These are phyloP conservation scores for Chlorella sp. DNA, from an alignment of 139 green algal species.

Conservation along the genomic window DNA sequence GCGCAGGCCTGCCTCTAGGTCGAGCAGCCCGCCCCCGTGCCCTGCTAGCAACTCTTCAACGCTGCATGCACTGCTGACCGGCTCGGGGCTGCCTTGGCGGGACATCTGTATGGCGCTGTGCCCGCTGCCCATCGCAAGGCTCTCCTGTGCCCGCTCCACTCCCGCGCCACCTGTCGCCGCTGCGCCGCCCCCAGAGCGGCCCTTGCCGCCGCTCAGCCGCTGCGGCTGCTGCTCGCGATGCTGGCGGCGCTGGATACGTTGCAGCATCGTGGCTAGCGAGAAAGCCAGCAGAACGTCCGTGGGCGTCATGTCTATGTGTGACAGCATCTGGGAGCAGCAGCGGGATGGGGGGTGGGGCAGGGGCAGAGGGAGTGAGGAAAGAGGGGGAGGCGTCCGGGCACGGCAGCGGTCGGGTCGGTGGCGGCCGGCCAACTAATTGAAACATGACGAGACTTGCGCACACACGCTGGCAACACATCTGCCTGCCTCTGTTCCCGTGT, in stretches of 20 bases:
- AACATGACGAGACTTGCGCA: too few relatives aligned
- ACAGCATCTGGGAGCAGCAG: constrained; percentile 52
- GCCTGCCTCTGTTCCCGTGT: too few relatives aligned
- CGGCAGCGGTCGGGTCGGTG: not conserved
- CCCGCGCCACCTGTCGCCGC: not conserved
- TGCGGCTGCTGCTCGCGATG: not conserved
- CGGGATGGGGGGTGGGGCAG: not conserved
- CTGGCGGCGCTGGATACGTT: constrained; percentile 31
- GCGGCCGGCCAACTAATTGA: too few relatives aligned
- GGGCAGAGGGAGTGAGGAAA: not conserved
- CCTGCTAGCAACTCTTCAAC: constrained; percentile 6
- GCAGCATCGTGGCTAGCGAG: constrained; percentile 49
- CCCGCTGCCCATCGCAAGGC: not conserved
- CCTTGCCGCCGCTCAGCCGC: not conserved
- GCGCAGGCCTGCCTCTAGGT: not conserved
- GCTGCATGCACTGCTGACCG: not conserved
- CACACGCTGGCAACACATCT: not conserved
- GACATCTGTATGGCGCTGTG: constrained; percentile 15
- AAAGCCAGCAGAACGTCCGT: constrained; percentile 62
- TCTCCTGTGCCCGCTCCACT: too few relatives aligned
- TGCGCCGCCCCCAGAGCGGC: not conserved
- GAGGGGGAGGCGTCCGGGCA: not conserved
- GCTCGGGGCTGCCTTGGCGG: constrained; percentile 10
- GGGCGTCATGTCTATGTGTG: constrained; percentile 57
- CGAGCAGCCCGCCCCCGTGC: not conserved